Evolutionary conservation across 2,329 filamentous ascomycete species (phyloP).

Genomic region (Aspergillus texensis): DNA sequence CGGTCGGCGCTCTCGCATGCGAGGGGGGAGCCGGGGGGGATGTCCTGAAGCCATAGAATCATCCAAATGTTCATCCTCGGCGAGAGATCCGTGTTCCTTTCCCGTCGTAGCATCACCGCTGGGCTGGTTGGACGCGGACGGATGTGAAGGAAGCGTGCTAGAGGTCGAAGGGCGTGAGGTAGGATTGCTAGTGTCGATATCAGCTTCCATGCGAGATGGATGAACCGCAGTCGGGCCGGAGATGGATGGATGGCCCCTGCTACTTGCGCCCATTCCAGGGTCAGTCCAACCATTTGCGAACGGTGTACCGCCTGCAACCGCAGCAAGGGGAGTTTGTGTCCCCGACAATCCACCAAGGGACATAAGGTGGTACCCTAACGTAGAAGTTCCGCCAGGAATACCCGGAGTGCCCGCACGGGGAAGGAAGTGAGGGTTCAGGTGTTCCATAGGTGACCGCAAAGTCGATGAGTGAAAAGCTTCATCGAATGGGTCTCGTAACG

Average conservation of each 20-base stretch:
- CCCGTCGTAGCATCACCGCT: slow-evolving; percentile 27
- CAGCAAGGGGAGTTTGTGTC: slow-evolving; percentile 51
- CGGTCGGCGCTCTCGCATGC: slow-evolving; percentile 71
- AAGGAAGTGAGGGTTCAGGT: slow-evolving; percentile 45
- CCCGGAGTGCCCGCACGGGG: slow-evolving; percentile 50
- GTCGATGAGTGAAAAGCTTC: slow-evolving; percentile 34
- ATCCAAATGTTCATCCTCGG: slow-evolving; percentile 23
- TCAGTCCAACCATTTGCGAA: slow-evolving; percentile 44
- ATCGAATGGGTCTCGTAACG: slow-evolving; percentile 33
- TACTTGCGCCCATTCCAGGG: slow-evolving; percentile 25
- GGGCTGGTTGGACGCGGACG: slow-evolving; percentile 33
- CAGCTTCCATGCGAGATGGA: slow-evolving; percentile 34
- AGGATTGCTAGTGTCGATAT: slow-evolving; percentile 40
- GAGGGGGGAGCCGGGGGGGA: slow-evolving; percentile 47
- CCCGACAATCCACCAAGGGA: slow-evolving; percentile 52
- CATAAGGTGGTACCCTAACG: slow-evolving; percentile 52
- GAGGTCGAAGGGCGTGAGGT: slow-evolving; percentile 49
- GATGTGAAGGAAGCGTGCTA: slow-evolving; percentile 37
- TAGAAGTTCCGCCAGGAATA: slow-evolving; percentile 54
- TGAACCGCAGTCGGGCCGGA: slow-evolving; percentile 16
- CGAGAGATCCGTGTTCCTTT: slow-evolving; percentile 22
- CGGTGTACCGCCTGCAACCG: slow-evolving; percentile 47
- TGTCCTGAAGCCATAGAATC: slow-evolving; percentile 22
- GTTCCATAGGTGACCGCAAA: slow-evolving; percentile 42
- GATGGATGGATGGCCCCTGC: slow-evolving; percentile 17